phyloP scores from a whole-genome alignment of 768 basidiomycete genomes.

The Coprinopsis strossmayeri region DNA sequence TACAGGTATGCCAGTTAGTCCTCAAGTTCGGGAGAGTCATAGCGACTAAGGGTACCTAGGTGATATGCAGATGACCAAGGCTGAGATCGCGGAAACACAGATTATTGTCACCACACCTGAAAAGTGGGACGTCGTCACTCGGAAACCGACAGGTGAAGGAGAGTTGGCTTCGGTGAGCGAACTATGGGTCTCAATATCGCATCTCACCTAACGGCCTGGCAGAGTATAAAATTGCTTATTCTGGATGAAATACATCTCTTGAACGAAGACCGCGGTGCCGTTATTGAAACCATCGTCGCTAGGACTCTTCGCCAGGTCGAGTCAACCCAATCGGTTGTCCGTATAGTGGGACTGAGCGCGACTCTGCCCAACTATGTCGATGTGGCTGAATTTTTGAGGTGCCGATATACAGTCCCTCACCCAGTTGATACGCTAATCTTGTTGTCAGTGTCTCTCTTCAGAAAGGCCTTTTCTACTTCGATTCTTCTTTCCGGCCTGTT shows the following conservation, averaged over 20 bases:
- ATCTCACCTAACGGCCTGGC: not conserved
- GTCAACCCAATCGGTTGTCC: conserved; percentile 91
- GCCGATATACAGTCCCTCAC: conserved; percentile 10
- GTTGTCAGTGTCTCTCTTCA: conserved; percentile 70
- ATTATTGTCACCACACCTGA: conserved; percentile 99
- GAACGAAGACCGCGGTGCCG: conserved; percentile 96
- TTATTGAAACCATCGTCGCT: conserved; percentile 97
- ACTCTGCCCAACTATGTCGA: conserved; percentile 97
- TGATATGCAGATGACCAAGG: conserved; percentile 95
- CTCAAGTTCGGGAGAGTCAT: not conserved
- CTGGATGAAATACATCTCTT: conserved; percentile 97
- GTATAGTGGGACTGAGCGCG: conserved; percentile 93
- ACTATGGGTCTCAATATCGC: not conserved
- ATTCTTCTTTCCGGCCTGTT: conserved; percentile 93
- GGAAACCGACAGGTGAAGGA: conserved; percentile 95
- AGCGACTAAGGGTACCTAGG: conserved; percentile 32
- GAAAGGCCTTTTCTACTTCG: conserved; percentile 93
- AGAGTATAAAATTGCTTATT: conserved; percentile 92
- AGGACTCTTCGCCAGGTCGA: conserved; percentile 94
- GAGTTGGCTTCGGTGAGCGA: conserved; percentile 85
- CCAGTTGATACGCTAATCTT: not conserved
- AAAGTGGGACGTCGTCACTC: conserved; percentile 99
- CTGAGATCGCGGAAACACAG: conserved; percentile 91
- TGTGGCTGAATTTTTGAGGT: conserved; percentile 93
- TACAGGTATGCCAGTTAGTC: conserved; percentile 50